A percentile compares a stretch with the other conserved stretches of the same genome.
These are phyloP conservation scores for Suillus alpinus DNA, from an alignment of 768 basidiomycete species.

Conservation along the genomic window DNA sequence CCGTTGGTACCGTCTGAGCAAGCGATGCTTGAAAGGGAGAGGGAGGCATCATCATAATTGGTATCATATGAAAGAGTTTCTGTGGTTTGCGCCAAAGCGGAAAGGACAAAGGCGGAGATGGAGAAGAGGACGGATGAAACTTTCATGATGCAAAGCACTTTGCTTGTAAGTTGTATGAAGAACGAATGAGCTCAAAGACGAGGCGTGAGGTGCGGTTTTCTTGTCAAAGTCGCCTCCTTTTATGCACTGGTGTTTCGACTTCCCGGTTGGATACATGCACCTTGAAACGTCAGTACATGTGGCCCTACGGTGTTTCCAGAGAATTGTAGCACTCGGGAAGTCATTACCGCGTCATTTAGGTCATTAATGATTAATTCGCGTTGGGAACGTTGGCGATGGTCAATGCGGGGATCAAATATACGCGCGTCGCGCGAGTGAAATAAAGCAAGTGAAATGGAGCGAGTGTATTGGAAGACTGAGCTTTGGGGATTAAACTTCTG, in stretches of 20 bases:
- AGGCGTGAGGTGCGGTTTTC: neutral
- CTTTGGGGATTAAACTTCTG: neutral
- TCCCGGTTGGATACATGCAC: constrained; percentile 13
- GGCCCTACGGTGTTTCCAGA: neutral
- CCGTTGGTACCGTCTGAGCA: constrained; percentile 41
- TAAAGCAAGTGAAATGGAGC: neutral
- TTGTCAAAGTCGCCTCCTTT: constrained; percentile 7
- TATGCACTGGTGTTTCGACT: constrained; percentile 13
- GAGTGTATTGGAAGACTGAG: neutral
- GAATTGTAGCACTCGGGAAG: constrained; percentile 1
- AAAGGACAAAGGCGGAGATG: constrained; percentile 16
- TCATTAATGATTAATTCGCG: neutral
- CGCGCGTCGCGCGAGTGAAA: neutral
- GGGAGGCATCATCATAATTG: constrained; percentile 30
- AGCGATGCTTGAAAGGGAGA: constrained; percentile 29
- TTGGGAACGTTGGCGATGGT: neutral
- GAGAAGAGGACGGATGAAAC: constrained; percentile 14
- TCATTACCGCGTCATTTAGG: constrained; percentile 5
- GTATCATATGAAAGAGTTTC: constrained; percentile 36
- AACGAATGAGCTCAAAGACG: neutral
- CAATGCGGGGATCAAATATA: neutral
- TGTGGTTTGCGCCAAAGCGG: constrained; percentile 19
- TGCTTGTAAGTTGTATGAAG: neutral
- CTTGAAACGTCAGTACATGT: neutral
- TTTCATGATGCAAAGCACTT: constrained; percentile 23